Conservation (phyloP, 2,329 filamentous ascomycete genomes). For the Neonectria faginata region DNA sequence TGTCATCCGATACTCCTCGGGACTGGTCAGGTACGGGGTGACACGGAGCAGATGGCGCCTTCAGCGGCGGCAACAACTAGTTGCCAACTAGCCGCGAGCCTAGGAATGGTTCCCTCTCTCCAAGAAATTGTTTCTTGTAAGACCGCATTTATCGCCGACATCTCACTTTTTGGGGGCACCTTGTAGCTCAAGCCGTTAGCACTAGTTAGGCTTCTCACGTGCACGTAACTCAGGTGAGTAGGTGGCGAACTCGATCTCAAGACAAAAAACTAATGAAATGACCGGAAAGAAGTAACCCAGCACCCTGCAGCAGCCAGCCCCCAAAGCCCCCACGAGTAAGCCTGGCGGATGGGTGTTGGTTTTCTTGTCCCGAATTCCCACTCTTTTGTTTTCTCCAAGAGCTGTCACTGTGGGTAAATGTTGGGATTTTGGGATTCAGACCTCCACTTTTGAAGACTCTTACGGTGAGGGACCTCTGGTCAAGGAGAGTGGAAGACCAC, state of each 20-base stretch:
- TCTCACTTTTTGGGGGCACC: slow-evolving; percentile 8
- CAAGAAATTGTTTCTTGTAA: slow-evolving; percentile 6
- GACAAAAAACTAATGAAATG: background rate
- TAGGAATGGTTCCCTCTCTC: slow-evolving; percentile 6
- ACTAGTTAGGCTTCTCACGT: slow-evolving; percentile 12
- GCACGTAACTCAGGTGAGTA: background rate
- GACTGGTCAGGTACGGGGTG: slow-evolving; percentile 13
- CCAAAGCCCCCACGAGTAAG: slow-evolving; percentile 1
- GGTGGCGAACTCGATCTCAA: slow-evolving; percentile 7
- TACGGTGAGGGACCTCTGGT: slow-evolving; percentile 8
- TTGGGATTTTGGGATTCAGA: slow-evolving; percentile 14
- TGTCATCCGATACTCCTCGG: slow-evolving; percentile 19
- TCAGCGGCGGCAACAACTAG: slow-evolving; percentile 8
- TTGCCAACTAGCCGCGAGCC: slow-evolving; percentile 10
- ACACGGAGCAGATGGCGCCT: slow-evolving; percentile 21
- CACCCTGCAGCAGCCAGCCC: slow-evolving; percentile 8
- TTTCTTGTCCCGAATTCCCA: slow-evolving; percentile 7
- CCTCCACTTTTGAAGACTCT: slow-evolving; percentile 4
- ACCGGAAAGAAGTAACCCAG: background rate
- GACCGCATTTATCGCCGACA: slow-evolving; percentile 33
- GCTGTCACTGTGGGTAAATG: slow-evolving; percentile 7
- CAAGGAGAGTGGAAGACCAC: slow-evolving; percentile 4
- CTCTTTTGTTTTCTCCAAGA: slow-evolving; percentile 21
- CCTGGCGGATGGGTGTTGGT: slow-evolving; percentile 1
- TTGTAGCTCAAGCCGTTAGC: slow-evolving; percentile 6